phyloP scores from a whole-genome alignment of 352 stramenopile genomes.

The Pythium dissotocum region DNA sequence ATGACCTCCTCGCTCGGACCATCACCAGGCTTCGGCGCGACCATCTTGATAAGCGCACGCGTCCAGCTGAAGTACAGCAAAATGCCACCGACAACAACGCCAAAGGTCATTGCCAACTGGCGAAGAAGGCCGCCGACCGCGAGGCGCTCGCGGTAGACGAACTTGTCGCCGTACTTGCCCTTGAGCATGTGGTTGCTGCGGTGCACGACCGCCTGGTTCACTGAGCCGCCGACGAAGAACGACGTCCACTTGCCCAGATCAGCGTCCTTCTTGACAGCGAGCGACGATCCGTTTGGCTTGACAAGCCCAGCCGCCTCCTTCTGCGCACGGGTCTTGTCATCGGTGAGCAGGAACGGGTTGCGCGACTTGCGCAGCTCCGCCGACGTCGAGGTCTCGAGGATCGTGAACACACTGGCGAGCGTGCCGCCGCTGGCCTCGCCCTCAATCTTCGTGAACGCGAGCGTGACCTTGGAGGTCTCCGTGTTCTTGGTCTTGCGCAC shows the following conservation, averaged over 20 bases:
- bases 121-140: slow-evolving; percentile 46
- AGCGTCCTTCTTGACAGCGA: slow-evolving; percentile 66
- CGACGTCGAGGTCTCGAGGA: slow-evolving; percentile 51
- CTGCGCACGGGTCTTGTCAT: slow-evolving; percentile 37
- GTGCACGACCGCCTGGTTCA: slow-evolving; percentile 87
- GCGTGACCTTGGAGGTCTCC: slow-evolving; percentile 36
- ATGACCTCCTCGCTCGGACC: slow-evolving; percentile 84
- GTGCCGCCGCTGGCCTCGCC: slow-evolving; percentile 66
- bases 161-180: slow-evolving; percentile 54
- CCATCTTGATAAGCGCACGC: slow-evolving; percentile 57
- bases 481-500: slow-evolving; percentile 56
- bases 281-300: slow-evolving; percentile 34
- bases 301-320: slow-evolving; percentile 38
- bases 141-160: slow-evolving; percentile 69
- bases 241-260: slow-evolving; percentile 58
- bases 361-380: slow-evolving; percentile 39
- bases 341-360: slow-evolving; percentile 66
- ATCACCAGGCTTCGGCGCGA: slow-evolving; percentile 74
- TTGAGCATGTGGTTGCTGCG: slow-evolving; percentile 63
- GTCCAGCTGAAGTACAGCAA: slow-evolving; percentile 67
- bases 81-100: slow-evolving; percentile 37
- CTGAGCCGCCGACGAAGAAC: slow-evolving; percentile 73
- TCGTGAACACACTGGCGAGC: slow-evolving; percentile 50
- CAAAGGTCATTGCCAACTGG: slow-evolving; percentile 45
- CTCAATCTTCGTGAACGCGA: slow-evolving; percentile 51